Conservation (phyloP, 805 yeast species). For the Scheffersomyces lignosus region DNA sequence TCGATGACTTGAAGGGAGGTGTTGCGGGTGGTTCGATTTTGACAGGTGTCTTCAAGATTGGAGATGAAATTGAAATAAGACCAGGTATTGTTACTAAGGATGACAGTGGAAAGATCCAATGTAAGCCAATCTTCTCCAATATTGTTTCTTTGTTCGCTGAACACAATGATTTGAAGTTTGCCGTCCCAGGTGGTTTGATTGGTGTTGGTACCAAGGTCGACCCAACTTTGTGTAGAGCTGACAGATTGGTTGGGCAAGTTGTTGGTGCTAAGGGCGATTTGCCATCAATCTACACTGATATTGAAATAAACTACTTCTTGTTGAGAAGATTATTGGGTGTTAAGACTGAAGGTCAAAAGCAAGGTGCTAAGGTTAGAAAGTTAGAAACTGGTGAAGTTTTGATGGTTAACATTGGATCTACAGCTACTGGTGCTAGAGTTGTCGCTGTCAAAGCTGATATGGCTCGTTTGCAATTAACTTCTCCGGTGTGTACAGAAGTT, state of each 20-base stretch:
- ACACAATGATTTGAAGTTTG: conserved; percentile 95
- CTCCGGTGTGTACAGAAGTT: conserved; percentile 98
- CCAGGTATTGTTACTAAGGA: conserved; percentile 99
- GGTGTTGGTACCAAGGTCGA: conserved; percentile 99
- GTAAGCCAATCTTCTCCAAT: conserved; percentile 93
- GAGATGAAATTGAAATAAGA: conserved; percentile 97
- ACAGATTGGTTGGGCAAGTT: conserved; percentile 98
- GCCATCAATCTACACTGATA: conserved; percentile 95
- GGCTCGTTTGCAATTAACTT: conserved; percentile 95
- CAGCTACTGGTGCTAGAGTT: conserved; percentile 99
- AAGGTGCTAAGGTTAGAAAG: conserved; percentile 90
- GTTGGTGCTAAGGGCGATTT: conserved; percentile 96
- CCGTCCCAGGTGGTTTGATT: conserved; percentile 99
- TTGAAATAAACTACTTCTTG: conserved; percentile 95
- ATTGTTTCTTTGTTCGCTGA: conserved; percentile 95
- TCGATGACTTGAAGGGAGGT: conserved; percentile 97
- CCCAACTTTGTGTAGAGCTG: conserved; percentile 99
- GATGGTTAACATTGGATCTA: conserved; percentile 99
- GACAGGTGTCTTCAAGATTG: conserved; percentile 94
- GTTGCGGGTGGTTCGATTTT: conserved; percentile 99
- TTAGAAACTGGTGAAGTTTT: conserved; percentile 91
- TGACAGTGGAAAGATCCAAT: conserved; percentile 82
- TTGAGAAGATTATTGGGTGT: conserved; percentile 97
- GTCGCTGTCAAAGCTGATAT: conserved; percentile 97
- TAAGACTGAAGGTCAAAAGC: conserved; percentile 95